phyloP scores from a whole-genome alignment of 768 basidiomycete species.

The Sistotremastrum suecicum region DNA sequence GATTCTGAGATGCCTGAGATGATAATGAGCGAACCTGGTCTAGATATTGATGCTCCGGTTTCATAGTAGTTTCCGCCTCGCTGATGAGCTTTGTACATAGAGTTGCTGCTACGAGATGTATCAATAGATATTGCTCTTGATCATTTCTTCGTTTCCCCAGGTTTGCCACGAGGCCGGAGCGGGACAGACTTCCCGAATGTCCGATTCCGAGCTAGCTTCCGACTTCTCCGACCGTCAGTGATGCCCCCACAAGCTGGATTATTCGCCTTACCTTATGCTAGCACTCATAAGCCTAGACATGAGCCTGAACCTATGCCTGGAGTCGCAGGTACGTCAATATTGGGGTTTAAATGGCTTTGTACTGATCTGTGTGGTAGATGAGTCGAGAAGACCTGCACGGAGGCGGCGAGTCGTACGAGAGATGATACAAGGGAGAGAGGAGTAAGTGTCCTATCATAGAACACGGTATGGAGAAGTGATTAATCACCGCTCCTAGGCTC shows the following conservation, averaged over 20 bases:
- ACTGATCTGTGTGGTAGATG: constrained; percentile 12
- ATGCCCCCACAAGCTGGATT: constrained; percentile 64
- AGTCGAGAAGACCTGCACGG: constrained; percentile 33
- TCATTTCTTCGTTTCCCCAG: too few relatives aligned
- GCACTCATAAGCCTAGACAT: constrained; percentile 28
- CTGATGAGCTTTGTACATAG: too few relatives aligned
- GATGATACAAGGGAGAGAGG: constrained; percentile 59
- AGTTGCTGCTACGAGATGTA: too few relatives aligned
- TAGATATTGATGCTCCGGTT: too few relatives aligned
- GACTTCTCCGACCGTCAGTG: not conserved
- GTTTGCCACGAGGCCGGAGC: too few relatives aligned
- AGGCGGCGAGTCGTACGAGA: constrained; percentile 55
- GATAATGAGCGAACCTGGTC: too few relatives aligned
- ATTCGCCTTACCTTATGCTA: constrained; percentile 45
- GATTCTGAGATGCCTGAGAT: too few relatives aligned
- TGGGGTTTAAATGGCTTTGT: constrained; percentile 4
- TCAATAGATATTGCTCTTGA: too few relatives aligned
- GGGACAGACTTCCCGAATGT: too few relatives aligned
- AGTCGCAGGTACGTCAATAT: constrained; percentile 6
- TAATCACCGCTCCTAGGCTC: constrained; percentile 3
- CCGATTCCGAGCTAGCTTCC: too few relatives aligned
- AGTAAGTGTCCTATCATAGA: constrained; percentile 30
- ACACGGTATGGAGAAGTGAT: constrained; percentile 2
- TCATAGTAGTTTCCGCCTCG: too few relatives aligned
- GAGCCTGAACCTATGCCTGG: constrained; percentile 14